Evolutionary conservation across 768 basidiomycete genomes (phyloP).

Genomic region (Tulasnella sp.): DNA sequence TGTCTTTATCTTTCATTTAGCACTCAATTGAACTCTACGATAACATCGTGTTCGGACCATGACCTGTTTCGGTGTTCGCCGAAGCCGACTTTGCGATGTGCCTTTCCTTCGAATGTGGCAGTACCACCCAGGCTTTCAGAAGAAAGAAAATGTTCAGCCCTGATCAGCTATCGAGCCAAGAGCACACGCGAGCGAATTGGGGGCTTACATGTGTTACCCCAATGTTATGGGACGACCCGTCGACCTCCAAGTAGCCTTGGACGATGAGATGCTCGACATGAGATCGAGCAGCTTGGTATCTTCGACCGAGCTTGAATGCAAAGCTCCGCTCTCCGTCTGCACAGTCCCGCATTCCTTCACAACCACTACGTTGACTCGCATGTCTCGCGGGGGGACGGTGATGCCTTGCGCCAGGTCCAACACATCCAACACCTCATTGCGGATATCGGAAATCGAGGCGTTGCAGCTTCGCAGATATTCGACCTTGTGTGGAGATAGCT

Average conservation of each 20-base stretch:
- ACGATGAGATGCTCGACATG: conserved; percentile 93
- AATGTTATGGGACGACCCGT: conserved; percentile 42
- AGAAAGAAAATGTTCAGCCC: no score
- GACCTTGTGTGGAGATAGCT: conserved; percentile 71
- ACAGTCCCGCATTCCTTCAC: conserved; percentile 85
- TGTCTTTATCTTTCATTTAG: no score
- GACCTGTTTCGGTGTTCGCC: no score
- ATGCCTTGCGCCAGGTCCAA: conserved; percentile 77
- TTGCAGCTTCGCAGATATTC: conserved; percentile 81
- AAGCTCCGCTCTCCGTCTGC: conserved; percentile 84
- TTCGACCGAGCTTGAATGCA: conserved; percentile 80
- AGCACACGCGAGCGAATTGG: no score
- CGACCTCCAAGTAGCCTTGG: conserved; percentile 86
- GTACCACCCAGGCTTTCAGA: no score
- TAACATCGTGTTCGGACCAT: no score
- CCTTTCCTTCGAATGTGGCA: no score
- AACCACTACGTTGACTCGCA: conserved; percentile 82
- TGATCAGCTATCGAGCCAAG: no score
- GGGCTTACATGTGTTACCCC: no score
- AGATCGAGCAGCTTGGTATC: conserved; percentile 79
- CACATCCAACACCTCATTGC: conserved; percentile 73
- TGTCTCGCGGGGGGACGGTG: conserved; percentile 74
- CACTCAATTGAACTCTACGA: no score
- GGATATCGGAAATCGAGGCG: conserved; percentile 70
- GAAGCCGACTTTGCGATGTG: no score